These are phyloP conservation scores for Aspergillus tubingensis DNA, from an alignment of 2,329 filamentous ascomycete genomes.

Conservation along the genomic window DNA sequence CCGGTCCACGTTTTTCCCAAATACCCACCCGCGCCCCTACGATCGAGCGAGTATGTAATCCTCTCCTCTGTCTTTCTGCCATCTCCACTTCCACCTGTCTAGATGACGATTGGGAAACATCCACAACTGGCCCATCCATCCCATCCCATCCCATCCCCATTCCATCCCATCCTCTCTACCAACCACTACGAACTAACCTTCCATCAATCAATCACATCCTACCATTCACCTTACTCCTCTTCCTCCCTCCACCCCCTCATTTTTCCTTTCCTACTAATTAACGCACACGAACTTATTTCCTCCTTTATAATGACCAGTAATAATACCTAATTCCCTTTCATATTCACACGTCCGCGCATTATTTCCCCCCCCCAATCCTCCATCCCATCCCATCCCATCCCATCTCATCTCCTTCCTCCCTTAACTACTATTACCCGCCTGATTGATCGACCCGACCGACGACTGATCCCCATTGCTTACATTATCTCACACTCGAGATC, in stretches of 20 bases:
- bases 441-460: constrained; percentile 3
- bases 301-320: background rate
- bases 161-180: background rate
- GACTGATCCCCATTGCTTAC: constrained; percentile 22
- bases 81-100: constrained; percentile 32
- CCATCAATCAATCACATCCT: constrained; percentile 4
- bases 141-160: background rate
- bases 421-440: background rate
- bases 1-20: constrained; percentile 19
- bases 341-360: constrained; percentile 16
- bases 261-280: background rate
- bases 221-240: background rate
- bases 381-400: background rate
- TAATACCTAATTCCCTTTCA: constrained; percentile 1
- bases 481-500: constrained; percentile 28
- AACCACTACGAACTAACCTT: background rate
- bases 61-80: constrained; percentile 22
- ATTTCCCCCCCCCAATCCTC: too few relatives aligned
- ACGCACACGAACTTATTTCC: background rate
- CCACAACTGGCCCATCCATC: constrained; percentile 6
- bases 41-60: constrained; percentile 14
- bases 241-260: constrained; percentile 5
- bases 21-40: constrained; percentile 11
- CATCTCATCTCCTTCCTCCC: constrained; percentile 3
- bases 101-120: constrained; percentile 32